Evolutionary conservation across 1,139 yeast genomes (phyloP).

Genomic region (Geotrichum restrictum): DNA sequence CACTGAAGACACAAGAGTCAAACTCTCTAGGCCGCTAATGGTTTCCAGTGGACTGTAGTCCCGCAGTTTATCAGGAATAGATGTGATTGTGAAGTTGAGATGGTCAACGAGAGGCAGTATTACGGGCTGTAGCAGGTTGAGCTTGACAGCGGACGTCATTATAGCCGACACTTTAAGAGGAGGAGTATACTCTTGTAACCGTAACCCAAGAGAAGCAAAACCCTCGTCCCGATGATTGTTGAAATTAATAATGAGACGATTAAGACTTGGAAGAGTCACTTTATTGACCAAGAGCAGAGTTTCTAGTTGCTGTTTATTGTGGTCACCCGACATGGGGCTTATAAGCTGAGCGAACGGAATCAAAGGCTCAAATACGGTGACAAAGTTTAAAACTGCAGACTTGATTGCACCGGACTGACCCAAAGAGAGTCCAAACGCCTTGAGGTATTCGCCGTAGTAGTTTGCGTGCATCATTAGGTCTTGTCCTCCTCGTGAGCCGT

Average conservation of each 20-base stretch:
- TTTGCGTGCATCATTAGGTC: too few species aligned
- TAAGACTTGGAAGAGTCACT: not conserved
- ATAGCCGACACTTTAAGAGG: not conserved
- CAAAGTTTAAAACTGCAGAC: not conserved
- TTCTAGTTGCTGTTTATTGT: not conserved
- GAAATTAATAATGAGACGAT: conserved; percentile 6
- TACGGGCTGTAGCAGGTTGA: not conserved
- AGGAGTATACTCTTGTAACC: not conserved
- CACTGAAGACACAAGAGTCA: not conserved
- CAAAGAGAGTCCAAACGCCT: not conserved
- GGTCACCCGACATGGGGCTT: not conserved
- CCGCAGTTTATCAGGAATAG: not conserved
- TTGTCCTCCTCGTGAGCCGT: not conserved
- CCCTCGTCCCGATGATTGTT: not conserved
- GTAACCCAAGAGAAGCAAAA: not conserved
- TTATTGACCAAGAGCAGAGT: not conserved
- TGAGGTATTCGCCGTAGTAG: not conserved
- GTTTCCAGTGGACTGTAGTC: not conserved
- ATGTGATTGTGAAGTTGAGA: not conserved
- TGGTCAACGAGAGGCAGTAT: conserved; percentile 2
- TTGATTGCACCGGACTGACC: not conserved
- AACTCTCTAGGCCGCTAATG: not conserved
- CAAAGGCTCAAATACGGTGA: conserved; percentile 7
- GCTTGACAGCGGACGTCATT: conserved; percentile 2
- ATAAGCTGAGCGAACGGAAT: not conserved